A percentile compares a stretch with the other conserved stretches of the same genome.
These are phyloP conservation scores for Blastobotrys aristatus DNA, from an alignment of 1,139 yeast genomes.

Conservation along the genomic window DNA sequence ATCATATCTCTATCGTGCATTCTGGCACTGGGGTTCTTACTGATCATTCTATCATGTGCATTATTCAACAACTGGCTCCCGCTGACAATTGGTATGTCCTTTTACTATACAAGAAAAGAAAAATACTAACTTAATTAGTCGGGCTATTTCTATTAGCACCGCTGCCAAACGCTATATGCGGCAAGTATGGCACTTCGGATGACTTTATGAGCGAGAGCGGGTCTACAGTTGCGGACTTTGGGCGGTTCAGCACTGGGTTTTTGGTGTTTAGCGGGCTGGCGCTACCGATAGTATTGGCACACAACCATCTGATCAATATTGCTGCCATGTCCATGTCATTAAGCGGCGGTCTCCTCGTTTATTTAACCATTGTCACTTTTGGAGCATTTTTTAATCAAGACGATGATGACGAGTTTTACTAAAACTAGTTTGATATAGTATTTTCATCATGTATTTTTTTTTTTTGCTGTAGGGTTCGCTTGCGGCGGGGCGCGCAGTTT, in stretches of 20 bases:
- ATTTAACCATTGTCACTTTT: constrained; percentile 68
- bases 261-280: constrained; percentile 62
- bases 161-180: constrained; percentile 56
- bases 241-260: constrained; percentile 64
- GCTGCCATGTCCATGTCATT: constrained; percentile 61
- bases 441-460: neutral
- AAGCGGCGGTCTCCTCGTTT: constrained; percentile 65
- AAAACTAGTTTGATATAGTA: neutral
- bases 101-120: neutral
- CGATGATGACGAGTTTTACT: constrained; percentile 41
- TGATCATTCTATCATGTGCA: constrained; percentile 73
- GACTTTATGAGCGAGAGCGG: constrained; percentile 47
- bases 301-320: constrained; percentile 52
- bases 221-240: constrained; percentile 51
- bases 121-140: constrained; percentile 30
- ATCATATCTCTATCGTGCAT: constrained; percentile 71
- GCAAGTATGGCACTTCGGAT: constrained; percentile 38
- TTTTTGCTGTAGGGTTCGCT: neutral
- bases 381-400: constrained; percentile 63
- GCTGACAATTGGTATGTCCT: constrained; percentile 46
- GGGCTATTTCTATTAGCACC: constrained; percentile 56
- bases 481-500: constrained; percentile 1
- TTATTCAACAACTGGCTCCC: constrained; percentile 78
- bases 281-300: constrained; percentile 61
- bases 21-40: constrained; percentile 70